Evolutionary conservation across 805 yeast species (phyloP).

Genomic region (Myxozyma geophila): DNA sequence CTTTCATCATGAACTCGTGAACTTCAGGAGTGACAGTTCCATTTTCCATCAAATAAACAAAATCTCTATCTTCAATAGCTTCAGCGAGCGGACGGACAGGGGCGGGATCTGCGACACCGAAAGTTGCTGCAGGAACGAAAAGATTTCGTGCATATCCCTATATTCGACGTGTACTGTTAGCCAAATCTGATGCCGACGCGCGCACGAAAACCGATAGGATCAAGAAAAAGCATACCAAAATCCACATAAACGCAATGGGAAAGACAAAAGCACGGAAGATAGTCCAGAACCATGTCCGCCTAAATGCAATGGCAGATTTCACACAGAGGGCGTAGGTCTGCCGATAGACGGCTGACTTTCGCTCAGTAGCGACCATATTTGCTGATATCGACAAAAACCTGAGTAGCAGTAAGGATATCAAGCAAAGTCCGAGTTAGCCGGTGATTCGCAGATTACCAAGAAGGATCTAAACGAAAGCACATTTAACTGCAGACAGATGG

Average conservation of each 20-base stretch:
- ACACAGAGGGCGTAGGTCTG: conserved; percentile 35
- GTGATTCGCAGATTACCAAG: background rate
- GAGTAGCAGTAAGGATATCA: background rate
- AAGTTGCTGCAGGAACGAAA: conserved; percentile 43
- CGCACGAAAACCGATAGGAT: background rate
- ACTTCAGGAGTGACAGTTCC: conserved; percentile 41
- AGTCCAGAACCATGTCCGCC: conserved; percentile 44
- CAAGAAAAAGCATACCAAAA: conserved; percentile 40
- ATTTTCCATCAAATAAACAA: conserved; percentile 41
- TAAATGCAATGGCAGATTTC: conserved; percentile 27
- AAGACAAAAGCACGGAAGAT: conserved; percentile 43
- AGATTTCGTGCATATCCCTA: conserved; percentile 45
- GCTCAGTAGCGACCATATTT: conserved; percentile 11
- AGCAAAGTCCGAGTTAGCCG: background rate
- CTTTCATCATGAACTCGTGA: conserved; percentile 40
- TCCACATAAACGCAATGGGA: conserved; percentile 44
- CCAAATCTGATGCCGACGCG: background rate
- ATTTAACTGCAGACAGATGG: background rate
- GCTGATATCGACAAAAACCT: background rate
- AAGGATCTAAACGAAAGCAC: background rate
- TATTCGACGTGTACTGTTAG: background rate
- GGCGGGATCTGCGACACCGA: conserved; percentile 43
- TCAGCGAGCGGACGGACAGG: conserved; percentile 38
- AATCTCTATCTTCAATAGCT: conserved; percentile 39
- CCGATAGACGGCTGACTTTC: conserved; percentile 22